phyloP scores from a whole-genome alignment of 257 asterid species.

The Solanum habrochaites region DNA sequence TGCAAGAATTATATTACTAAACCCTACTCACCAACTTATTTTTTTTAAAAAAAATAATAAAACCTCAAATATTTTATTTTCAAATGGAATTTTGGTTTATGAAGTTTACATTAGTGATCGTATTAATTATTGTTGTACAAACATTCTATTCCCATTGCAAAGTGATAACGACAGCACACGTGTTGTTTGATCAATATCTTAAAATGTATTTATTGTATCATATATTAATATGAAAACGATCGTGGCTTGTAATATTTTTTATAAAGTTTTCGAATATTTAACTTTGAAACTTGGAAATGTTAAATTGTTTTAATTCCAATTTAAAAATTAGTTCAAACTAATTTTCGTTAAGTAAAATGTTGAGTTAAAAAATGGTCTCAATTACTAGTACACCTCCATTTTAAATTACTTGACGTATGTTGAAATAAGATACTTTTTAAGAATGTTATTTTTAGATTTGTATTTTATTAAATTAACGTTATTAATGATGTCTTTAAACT shows the following conservation, averaged over 20 bases:
- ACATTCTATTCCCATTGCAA: background rate
- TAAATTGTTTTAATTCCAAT: background rate
- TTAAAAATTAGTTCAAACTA: background rate
- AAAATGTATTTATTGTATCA: too few relatives aligned
- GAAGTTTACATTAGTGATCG: background rate
- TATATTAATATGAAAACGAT: too few relatives aligned
- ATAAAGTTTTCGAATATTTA: too few relatives aligned
- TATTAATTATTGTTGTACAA: background rate
- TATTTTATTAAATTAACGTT: background rate
- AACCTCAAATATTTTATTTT: background rate
- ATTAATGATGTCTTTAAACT: background rate
- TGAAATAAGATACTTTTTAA: background rate
- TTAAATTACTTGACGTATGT: background rate
- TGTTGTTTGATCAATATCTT: background rate
- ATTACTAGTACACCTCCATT: background rate
- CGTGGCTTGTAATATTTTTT: too few relatives aligned
- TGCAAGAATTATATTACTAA: background rate
- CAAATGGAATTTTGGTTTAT: background rate
- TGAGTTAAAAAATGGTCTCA: background rate
- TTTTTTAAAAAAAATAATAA: background rate
- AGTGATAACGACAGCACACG: background rate
- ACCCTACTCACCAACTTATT: background rate
- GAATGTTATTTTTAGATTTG: background rate
- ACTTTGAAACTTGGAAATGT: background rate
- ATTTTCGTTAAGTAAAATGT: background rate